phyloP scores from a whole-genome alignment of 805 yeast species.

The Saccharomycopsis guyanensis region DNA sequence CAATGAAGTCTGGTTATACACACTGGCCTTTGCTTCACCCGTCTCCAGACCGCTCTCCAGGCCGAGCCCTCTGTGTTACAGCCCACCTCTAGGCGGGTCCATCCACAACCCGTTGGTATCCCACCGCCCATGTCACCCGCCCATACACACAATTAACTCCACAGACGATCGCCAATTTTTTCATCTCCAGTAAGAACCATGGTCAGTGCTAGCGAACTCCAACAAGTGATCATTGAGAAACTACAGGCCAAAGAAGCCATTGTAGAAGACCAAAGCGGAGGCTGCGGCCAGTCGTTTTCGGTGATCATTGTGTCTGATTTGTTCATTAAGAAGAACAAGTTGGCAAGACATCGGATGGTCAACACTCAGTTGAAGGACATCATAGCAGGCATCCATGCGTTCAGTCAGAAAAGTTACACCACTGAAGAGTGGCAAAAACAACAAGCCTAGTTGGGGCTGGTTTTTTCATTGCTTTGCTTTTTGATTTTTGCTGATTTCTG shows the following conservation, averaged over 20 bases:
- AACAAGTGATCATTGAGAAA: slow-evolving; percentile 14
- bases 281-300: slow-evolving; percentile 98
- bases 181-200: not conserved
- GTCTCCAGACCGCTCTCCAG: too few species aligned
- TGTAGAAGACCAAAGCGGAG: slow-evolving; percentile 54
- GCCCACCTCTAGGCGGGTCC: too few species aligned
- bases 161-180: too few species aligned
- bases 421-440: slow-evolving; percentile 70
- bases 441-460: not conserved
- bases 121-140: not conserved
- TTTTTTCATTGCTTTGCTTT: too few species aligned
- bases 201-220: slow-evolving; percentile 18
- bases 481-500: too few species aligned
- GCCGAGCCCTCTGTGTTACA: too few species aligned
- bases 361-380: slow-evolving; percentile 77
- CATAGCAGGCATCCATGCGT: slow-evolving; percentile 84
- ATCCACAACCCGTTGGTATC: too few species aligned
- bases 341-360: slow-evolving; percentile 81
- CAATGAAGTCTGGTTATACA: too few species aligned
- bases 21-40: too few species aligned
- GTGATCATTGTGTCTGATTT: slow-evolving; percentile 70
- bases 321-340: slow-evolving; percentile 75
- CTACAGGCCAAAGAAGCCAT: slow-evolving; percentile 24
- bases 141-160: not conserved
- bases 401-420: slow-evolving; percentile 86